These are phyloP conservation scores for Nakazawaea anatomiae DNA, from an alignment of 805 yeast genomes.

Conservation along the genomic window DNA sequence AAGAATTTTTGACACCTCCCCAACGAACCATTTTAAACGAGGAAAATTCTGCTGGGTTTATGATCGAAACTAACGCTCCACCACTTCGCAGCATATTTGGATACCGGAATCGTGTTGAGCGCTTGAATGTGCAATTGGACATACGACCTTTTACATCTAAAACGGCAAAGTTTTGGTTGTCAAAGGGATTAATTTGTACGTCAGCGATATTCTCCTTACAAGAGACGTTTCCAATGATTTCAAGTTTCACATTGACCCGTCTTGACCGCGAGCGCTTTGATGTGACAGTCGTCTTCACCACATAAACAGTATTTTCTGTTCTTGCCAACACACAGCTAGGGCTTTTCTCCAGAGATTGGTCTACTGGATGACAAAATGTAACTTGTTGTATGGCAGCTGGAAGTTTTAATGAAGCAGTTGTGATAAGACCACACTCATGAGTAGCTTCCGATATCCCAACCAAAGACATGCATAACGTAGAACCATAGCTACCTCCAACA, in stretches of 20 bases:
- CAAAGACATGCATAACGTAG: not conserved
- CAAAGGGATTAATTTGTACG: conserved; percentile 37
- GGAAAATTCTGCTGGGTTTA: conserved; percentile 48
- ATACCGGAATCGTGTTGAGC: too few species aligned
- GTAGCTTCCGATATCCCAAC: conserved; percentile 11
- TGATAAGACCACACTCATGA: not conserved
- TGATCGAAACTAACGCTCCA: conserved; percentile 12
- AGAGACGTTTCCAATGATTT: conserved; percentile 9
- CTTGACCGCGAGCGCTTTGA: too few species aligned
- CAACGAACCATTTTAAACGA: conserved; percentile 48
- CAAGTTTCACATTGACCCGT: conserved; percentile 7
- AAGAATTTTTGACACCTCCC: conserved; percentile 26
- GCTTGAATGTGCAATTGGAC: conserved; percentile 15
- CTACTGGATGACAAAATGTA: conserved; percentile 13
- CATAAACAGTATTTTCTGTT: conserved; percentile 21
- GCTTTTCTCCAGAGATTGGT: conserved; percentile 4
- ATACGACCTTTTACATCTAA: conserved; percentile 52
- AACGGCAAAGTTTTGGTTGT: conserved; percentile 30
- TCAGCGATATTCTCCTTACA: conserved; percentile 34
- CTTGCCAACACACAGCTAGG: conserved; percentile 23
- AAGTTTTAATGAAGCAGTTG: conserved; percentile 15
- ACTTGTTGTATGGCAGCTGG: conserved; percentile 31
- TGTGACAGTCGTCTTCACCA: conserved; percentile 5
- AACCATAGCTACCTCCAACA: not conserved
- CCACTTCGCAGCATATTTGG: conserved; percentile 9